Evolutionary conservation across 1,284 basidiomycete genomes (phyloP), one percentile per base, ranked within the genome.

Genomic region (Cryptococcus deneoformans): DNA sequence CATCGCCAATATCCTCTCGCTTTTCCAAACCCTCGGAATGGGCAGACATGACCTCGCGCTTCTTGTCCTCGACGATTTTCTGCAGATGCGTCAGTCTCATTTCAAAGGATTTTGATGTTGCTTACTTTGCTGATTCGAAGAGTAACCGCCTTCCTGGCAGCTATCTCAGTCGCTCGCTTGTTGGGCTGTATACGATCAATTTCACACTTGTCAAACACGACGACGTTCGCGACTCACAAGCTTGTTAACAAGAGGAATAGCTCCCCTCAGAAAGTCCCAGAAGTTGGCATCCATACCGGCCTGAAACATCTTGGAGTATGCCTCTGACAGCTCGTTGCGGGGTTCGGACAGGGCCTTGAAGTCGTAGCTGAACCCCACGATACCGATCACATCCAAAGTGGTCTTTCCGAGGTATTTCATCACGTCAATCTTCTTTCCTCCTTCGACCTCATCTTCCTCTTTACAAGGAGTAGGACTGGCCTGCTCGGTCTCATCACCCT

Each of bases 331-430:
- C 50, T 70, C 71, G 59, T 73, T 72, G n/a, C 61, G 57, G 40
- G 53, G 63, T 38, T 61, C 60, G 20, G 59, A 59, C 6, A 70
- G 55, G 1, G 64, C 69, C 51, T 84, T 76, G 75, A 88, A 86
- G 20, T 79, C 64, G 73, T 87, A 88, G 50, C 82, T 84, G 66
- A 88, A 88, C 6, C 86, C 86, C 16, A 87, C 85, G 46, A 85
- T 78, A 5, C 87, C 87, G 55, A 90, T 88, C 45, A 87, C 81
- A 64, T 89, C 88, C 12, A 89, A 79, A 1, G 86, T 87, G 7
- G 86, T 82, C 38, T 83, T 82, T 1, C 80, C 82, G 8, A 89
- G 80, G 82, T 83, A 87, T 16, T 77, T 67, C 54, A 87, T 76
- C 14, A 84, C 82, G 61, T 90, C 86, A 44, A 87, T 77, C 35